These are phyloP conservation scores for Botrytis paeoniae DNA, from an alignment of 2,329 filamentous ascomycete species.

Conservation along the genomic window DNA sequence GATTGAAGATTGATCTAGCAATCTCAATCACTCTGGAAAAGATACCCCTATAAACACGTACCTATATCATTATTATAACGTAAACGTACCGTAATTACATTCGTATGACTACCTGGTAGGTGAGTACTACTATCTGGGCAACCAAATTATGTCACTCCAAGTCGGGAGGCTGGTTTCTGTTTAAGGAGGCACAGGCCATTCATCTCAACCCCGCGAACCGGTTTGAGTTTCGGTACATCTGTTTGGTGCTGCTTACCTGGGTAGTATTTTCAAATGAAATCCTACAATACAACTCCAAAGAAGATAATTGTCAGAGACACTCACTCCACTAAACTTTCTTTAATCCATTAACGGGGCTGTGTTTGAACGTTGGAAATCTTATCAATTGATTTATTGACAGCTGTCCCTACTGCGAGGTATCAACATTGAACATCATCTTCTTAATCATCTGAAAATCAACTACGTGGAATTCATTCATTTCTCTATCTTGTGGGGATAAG, in stretches of 20 bases:
- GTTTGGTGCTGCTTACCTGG: neutral
- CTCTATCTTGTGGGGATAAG: neutral
- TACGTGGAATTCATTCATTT: conserved; percentile 13
- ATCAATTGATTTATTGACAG: conserved; percentile 2
- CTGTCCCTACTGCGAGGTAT: conserved; percentile 4
- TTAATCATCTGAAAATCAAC: neutral
- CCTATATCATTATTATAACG: neutral
- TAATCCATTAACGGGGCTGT: conserved; percentile 7
- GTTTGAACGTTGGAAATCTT: neutral
- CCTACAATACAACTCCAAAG: neutral
- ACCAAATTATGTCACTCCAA: neutral
- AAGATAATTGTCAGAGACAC: neutral
- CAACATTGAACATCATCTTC: neutral
- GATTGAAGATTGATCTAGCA: neutral
- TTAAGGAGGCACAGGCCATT: conserved; percentile 9
- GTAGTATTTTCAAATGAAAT: neutral
- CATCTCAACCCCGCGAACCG: conserved; percentile 5
- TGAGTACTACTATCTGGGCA: neutral
- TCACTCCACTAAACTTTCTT: conserved; percentile 7
- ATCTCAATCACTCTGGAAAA: neutral
- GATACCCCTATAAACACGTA: neutral
- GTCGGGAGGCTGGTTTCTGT: neutral
- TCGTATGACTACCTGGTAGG: neutral
- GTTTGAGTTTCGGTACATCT: neutral
- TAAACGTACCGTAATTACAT: neutral